Base-by-base conservation (phyloP, 495 filamentous ascomycete genomes). In the Penicillium malachiteum region DNA sequence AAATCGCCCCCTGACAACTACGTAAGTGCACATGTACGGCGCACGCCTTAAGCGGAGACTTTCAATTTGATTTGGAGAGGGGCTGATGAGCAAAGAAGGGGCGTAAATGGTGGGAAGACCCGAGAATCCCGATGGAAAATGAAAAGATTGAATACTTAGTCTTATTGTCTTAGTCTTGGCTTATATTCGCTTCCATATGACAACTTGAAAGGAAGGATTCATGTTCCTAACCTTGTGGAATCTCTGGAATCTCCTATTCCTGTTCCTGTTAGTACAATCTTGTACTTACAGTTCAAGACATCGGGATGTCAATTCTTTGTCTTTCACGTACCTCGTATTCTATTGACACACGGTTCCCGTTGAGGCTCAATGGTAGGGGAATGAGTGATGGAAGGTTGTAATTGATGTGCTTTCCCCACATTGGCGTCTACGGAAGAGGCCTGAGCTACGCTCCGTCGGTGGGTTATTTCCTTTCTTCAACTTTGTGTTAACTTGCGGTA, bases 371-470 rank as follows among this genome's bases (percentile, higher is more conserved):
- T 12, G 14, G 14, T 12, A 38, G 17, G 31, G 46, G 21, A 26
- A 26, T 26, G 21, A 26, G 21, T 26, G 21, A 26, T 1, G 2
- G 21, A 26, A 26, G 46, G 34, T 49, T 33, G 30, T 43, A 38
- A 44, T 42, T 43, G 50, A 44, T 42, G 50, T 42, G 50, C 26
- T 52, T 46, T 52, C 50, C 50, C 50, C 50, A 52, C 50, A 52
- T 21, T 43, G 50, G 50, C 50, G 50, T 52, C 40, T 44, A 52
- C 34, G n/a, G 48, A 16, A 44, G 50, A 52, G 50, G 50, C 50
- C 50, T 52, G 50, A 52, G 50, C 50, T 52, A 11, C 39, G 14
- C 37, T 33, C 30, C 21, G 39, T 40, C 11, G 30, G 5, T 41
- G 49, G 21, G 13, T 41, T 41, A 44, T 43, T 7, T 38, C 4